Percentiles rank a stretch among this genome's conserved stretches.
Conservation (phyloP, 129 eudicot species). For the Saposhnikovia divaricata region DNA sequence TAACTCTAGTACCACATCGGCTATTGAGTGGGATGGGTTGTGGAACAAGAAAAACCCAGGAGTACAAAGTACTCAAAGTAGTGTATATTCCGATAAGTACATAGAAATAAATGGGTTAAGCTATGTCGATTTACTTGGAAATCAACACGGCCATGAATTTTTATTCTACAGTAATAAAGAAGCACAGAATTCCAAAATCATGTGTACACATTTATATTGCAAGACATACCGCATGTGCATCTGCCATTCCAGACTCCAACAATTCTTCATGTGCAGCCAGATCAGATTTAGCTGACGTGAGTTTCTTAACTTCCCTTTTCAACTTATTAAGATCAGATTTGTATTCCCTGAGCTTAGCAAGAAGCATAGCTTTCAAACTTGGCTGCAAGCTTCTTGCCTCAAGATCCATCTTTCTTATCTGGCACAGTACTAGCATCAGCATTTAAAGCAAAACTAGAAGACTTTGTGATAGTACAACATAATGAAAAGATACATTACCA, state of each 20-base stretch:
- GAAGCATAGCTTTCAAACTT: slow-evolving; percentile 75
- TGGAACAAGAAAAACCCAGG: background rate
- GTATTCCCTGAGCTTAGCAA: slow-evolving; percentile 95
- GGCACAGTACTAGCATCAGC: slow-evolving; percentile 4
- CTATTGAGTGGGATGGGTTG: background rate
- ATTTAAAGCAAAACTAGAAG: slow-evolving; percentile 11
- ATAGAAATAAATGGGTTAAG: background rate
- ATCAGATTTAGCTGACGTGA: slow-evolving; percentile 50
- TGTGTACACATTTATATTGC: background rate
- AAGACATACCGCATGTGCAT: slow-evolving; percentile 53
- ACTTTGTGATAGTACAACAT: background rate
- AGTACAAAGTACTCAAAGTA: background rate
- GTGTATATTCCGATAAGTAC: background rate
- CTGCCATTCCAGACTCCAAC: slow-evolving; percentile 71
- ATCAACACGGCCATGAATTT: background rate
- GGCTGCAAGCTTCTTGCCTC: slow-evolving; percentile 99
- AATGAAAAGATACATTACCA: slow-evolving; percentile 50
- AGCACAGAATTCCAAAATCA: background rate
- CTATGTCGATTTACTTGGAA: background rate
- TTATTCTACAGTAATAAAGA: background rate
- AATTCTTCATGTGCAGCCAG: slow-evolving; percentile 70
- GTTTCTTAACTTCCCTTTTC: slow-evolving; percentile 77
- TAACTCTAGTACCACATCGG: too few relatives aligned
- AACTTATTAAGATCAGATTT: slow-evolving; percentile 81
- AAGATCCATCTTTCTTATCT: slow-evolving; percentile 99